Percentiles rank a stretch among this genome's conserved stretches.
Conservation (phyloP, 106 monocot genomes). For the Phalaenopsis aphrodite region DNA sequence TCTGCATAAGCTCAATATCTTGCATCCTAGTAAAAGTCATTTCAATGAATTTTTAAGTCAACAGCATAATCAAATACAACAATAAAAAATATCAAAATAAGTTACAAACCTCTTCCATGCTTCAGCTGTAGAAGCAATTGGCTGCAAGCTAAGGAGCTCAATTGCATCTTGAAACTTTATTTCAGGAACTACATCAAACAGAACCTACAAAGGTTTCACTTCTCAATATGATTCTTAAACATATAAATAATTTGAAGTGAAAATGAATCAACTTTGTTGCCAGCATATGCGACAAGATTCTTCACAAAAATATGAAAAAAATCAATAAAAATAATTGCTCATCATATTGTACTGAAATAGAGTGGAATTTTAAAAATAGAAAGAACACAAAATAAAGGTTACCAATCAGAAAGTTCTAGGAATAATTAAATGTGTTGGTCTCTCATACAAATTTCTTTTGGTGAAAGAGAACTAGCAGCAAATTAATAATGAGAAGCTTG, state of each 20-base stretch:
- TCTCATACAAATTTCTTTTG: not conserved
- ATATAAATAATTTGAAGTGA: not conserved
- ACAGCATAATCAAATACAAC: not conserved
- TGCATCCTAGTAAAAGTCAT: conserved; percentile 44
- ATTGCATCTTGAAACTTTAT: conserved; percentile 89
- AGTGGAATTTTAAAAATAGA: not conserved
- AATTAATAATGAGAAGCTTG: not conserved
- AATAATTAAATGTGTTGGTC: not conserved
- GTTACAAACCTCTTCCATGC: conserved; percentile 65
- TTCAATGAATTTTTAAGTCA: not conserved
- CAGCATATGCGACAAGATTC: not conserved
- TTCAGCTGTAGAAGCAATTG: conserved; percentile 50
- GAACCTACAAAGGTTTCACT: conserved; percentile 36
- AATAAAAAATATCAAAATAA: not conserved
- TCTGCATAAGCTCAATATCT: conserved; percentile 83
- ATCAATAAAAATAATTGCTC: not conserved
- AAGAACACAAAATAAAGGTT: not conserved
- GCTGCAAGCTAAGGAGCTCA: conserved; percentile 77
- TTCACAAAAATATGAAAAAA: not conserved
- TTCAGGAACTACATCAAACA: conserved; percentile 86
- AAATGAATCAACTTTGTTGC: not conserved
- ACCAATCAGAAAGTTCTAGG: not conserved
- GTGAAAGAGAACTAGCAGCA: not conserved
- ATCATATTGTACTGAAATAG: not conserved
- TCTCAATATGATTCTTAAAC: conserved; percentile 9